A percentile compares a stretch with the other conserved stretches of the same genome.
phyloP scores from a whole-genome alignment of 2,329 filamentous ascomycete species.

The Bisporella sp. region DNA sequence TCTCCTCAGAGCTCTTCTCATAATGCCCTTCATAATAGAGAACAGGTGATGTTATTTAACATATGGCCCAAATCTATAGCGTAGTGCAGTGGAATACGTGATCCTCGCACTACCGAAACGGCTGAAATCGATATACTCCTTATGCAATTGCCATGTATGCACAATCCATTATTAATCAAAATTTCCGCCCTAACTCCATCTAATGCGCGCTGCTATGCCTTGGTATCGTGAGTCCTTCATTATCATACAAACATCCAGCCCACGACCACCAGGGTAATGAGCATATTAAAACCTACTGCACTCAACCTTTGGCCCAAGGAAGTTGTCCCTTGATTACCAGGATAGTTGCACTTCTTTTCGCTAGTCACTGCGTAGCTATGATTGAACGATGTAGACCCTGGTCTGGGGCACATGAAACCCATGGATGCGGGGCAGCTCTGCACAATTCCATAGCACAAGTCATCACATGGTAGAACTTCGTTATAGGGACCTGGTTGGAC shows the following conservation, averaged over 20 bases:
- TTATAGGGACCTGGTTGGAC: conserved; percentile 87
- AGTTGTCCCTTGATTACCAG: conserved; percentile 32
- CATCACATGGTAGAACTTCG: conserved; percentile 81
- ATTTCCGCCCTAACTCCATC: conserved; percentile 14
- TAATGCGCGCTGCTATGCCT: conserved; percentile 4
- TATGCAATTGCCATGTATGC: neutral
- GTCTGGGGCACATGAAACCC: conserved; percentile 65
- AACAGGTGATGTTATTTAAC: too few relatives aligned
- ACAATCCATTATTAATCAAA: conserved; percentile 4
- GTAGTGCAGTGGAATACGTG: too few relatives aligned
- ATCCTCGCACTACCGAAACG: too few relatives aligned
- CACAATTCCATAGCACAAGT: conserved; percentile 81
- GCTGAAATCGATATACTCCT: neutral
- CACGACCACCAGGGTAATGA: conserved; percentile 8
- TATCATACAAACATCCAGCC: conserved; percentile 8
- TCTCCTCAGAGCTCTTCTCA: too few relatives aligned
- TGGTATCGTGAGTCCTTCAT: too few relatives aligned
- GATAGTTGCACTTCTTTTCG: conserved; percentile 48
- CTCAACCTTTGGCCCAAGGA: neutral
- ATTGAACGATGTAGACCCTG: conserved; percentile 34
- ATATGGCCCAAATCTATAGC: too few relatives aligned
- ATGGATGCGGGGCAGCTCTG: conserved; percentile 75
- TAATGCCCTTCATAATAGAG: too few relatives aligned
- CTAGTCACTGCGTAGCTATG: conserved; percentile 37
- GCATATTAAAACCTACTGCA: neutral